Evolutionary conservation across 305 asterid species (phyloP).

Genomic region (Rubia balearica): DNA sequence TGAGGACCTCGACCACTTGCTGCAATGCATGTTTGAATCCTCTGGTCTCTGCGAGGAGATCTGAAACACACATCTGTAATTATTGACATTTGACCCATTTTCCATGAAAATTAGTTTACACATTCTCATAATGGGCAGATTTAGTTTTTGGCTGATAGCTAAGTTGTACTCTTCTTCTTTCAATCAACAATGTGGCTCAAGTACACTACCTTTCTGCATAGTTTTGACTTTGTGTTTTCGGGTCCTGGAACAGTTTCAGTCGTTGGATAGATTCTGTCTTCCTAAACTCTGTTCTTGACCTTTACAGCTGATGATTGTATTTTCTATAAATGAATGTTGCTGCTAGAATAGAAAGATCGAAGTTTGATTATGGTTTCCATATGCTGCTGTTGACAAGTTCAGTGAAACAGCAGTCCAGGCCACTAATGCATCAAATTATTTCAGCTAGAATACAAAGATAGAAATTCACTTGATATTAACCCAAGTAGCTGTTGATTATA

Average conservation of each 20-base stretch:
- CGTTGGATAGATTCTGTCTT: background rate
- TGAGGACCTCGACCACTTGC: background rate
- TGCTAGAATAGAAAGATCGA: background rate
- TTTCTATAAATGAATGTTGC: background rate
- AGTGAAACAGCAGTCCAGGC: background rate
- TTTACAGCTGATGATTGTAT: background rate
- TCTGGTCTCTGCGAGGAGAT: background rate
- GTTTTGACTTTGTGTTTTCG: background rate
- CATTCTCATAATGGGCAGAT: background rate
- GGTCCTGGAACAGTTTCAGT: conserved; percentile 4
- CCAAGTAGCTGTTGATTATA: background rate
- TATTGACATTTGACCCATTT: background rate
- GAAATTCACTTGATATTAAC: too few relatives aligned
- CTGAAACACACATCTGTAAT: background rate
- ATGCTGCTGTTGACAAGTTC: background rate
- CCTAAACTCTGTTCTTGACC: background rate
- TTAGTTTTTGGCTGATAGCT: background rate
- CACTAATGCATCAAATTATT: background rate
- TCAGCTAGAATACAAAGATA: background rate
- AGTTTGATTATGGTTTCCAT: background rate
- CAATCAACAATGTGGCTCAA: background rate
- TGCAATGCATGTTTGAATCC: background rate
- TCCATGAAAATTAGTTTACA: background rate
- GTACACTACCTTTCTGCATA: background rate
- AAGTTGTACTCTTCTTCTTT: background rate